Conservation (phyloP, 179 eudicot species). For the Corrigiola litoralis region DNA sequence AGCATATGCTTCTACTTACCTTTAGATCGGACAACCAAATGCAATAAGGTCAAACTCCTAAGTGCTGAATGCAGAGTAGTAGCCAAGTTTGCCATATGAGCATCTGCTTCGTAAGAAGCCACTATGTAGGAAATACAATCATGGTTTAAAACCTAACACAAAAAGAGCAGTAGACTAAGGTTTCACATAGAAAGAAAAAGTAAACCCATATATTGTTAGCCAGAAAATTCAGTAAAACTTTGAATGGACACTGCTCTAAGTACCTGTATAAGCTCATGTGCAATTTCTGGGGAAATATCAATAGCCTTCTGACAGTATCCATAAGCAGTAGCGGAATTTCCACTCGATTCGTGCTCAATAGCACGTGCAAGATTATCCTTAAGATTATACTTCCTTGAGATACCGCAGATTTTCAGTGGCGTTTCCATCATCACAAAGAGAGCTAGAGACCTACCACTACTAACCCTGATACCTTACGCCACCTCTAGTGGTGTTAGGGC, state of each 20-base stretch:
- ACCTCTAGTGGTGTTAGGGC: too few species aligned
- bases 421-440: too few species aligned
- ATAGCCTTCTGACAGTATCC: conserved; percentile 93
- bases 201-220: neutral
- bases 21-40: conserved; percentile 96
- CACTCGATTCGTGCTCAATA: conserved; percentile 83
- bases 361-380: conserved; percentile 93
- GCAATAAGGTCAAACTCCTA: conserved; percentile 96
- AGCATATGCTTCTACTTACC: conserved; percentile 41
- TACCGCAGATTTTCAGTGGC: too few species aligned
- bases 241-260: too few species aligned
- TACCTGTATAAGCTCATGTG: conserved; percentile 89
- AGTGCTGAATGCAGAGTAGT: conserved; percentile 75
- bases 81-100: conserved; percentile 93
- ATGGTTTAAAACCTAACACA: conserved; percentile 64
- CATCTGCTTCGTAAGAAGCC: conserved; percentile 99
- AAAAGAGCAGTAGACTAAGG: conserved; percentile 7
- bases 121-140: conserved; percentile 70
- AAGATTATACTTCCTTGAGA: too few species aligned
- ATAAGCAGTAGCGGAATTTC: conserved; percentile 79
- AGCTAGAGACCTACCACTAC: too few species aligned
- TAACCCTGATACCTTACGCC: too few species aligned
- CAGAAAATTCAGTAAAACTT: neutral
- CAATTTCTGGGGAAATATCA: conserved; percentile 83
- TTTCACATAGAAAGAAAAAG: neutral